Evolutionary conservation across 2,329 filamentous ascomycete genomes (phyloP).

Genomic region (Epicoccum nigrum): DNA sequence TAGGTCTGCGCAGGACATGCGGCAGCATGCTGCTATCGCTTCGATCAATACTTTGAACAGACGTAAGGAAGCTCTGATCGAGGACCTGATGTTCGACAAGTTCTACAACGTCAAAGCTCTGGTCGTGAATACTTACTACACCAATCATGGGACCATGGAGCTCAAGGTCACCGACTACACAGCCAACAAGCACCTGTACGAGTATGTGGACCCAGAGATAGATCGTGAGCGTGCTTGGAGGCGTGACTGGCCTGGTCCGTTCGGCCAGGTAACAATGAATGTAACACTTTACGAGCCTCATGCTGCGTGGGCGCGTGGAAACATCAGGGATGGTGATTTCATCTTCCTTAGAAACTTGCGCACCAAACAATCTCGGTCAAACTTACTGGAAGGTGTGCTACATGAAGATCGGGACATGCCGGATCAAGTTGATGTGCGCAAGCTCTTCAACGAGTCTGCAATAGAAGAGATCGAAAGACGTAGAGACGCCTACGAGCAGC

Average conservation of each 20-base stretch:
- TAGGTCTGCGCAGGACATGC: constrained; percentile 18
- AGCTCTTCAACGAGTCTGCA: constrained; percentile 10
- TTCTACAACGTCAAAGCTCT: constrained; percentile 76
- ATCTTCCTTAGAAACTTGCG: constrained; percentile 75
- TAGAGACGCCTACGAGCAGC: constrained; percentile 66
- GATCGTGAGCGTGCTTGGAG: constrained; percentile 32
- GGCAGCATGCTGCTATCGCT: constrained; percentile 20
- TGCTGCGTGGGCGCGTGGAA: constrained; percentile 60
- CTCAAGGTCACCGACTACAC: constrained; percentile 37
- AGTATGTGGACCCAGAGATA: constrained; percentile 53
- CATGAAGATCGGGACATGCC: constrained; percentile 63
- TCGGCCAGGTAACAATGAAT: constrained; percentile 72
- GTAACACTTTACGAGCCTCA: constrained; percentile 75
- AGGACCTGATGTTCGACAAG: constrained; percentile 61
- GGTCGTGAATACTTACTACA: constrained; percentile 64
- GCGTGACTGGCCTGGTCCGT: constrained; percentile 73
- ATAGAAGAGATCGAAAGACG: constrained; percentile 55
- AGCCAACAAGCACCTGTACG: constrained; percentile 65
- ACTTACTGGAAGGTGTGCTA: constrained; percentile 72
- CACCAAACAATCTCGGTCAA: constrained; percentile 62
- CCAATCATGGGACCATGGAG: constrained; percentile 45
- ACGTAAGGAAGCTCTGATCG: constrained; percentile 60
- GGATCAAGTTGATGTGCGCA: constrained; percentile 63
- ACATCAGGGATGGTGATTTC: constrained; percentile 66
- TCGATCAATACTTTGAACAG: constrained; percentile 7